phyloP scores from a whole-genome alignment of 2,329 filamentous ascomycete species.

The Cytospora mali region DNA sequence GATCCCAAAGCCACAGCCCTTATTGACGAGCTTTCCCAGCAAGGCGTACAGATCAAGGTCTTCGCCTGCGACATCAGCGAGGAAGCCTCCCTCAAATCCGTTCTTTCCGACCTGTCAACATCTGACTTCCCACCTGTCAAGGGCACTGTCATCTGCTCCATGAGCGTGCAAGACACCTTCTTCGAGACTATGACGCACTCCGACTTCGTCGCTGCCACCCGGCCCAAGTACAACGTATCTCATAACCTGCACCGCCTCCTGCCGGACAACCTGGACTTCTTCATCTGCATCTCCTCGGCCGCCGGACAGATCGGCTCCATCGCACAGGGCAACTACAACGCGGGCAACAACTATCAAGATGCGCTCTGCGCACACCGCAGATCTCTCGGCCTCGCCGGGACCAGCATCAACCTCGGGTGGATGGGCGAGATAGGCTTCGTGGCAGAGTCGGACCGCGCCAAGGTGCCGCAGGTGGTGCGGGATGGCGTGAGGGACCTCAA shows the following conservation, averaged over 20 bases:
- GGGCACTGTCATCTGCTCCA: conserved; percentile 7
- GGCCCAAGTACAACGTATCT: conserved; percentile 35
- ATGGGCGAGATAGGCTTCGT: conserved; percentile 21
- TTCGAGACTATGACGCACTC: conserved; percentile 36
- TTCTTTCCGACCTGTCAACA: not conserved
- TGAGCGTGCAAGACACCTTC: conserved; percentile 34
- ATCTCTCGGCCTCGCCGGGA: conserved; percentile 33
- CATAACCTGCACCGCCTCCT: conserved; percentile 35
- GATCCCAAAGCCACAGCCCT: not conserved
- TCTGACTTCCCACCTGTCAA: conserved; percentile 2
- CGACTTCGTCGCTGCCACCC: conserved; percentile 33
- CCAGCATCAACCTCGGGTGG: conserved; percentile 33
- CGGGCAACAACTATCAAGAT: conserved; percentile 37
- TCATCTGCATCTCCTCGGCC: conserved; percentile 35
- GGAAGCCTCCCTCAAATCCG: not conserved
- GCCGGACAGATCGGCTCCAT: conserved; percentile 37
- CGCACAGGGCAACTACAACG: conserved; percentile 38
- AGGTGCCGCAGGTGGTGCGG: conserved; percentile 13
- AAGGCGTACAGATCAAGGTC: conserved; percentile 4
- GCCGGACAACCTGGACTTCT: conserved; percentile 37
- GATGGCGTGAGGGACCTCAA: conserved; percentile 9
- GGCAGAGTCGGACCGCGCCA: conserved; percentile 17
- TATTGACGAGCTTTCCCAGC: not conserved
- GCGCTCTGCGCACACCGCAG: conserved; percentile 35
- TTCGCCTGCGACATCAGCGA: conserved; percentile 14